These are phyloP conservation scores for Juglanconis sp. DNA, from an alignment of 2,329 filamentous ascomycete genomes.

Conservation along the genomic window DNA sequence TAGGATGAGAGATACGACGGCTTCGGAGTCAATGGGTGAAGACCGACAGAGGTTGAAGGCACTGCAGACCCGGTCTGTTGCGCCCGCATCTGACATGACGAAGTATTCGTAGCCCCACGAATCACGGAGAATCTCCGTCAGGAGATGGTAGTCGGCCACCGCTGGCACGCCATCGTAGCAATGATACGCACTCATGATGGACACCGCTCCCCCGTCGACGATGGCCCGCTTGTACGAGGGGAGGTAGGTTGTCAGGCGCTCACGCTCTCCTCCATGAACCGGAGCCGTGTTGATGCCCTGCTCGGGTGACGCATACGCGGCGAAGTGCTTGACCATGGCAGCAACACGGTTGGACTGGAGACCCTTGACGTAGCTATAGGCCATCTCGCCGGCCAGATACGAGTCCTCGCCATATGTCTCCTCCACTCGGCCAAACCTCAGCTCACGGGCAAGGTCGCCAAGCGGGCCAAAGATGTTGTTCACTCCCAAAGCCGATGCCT, in stretches of 20 bases:
- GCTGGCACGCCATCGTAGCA: conserved; percentile 70
- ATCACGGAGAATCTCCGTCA: conserved; percentile 66
- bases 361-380: conserved; percentile 54
- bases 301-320: conserved; percentile 65
- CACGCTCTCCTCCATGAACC: conserved; percentile 50
- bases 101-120: conserved; percentile 75
- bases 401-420: conserved; percentile 71
- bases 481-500: conserved; percentile 64
- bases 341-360: conserved; percentile 64
- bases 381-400: conserved; percentile 65
- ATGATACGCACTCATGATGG: conserved; percentile 72
- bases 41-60: conserved; percentile 62
- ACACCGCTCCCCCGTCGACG: conserved; percentile 62
- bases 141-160: conserved; percentile 61
- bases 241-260: conserved; percentile 54
- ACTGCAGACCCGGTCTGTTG: conserved; percentile 64
- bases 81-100: conserved; percentile 62
- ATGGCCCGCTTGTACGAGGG: conserved; percentile 67
- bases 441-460: conserved; percentile 67
- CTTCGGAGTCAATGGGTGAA: conserved; percentile 60
- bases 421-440: conserved; percentile 70
- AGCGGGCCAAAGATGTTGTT: conserved; percentile 73
- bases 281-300: conserved; percentile 68
- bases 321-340: conserved; percentile 74
- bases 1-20: conserved; percentile 57